phyloP scores from a whole-genome alignment of 2,329 filamentous ascomycete species.

The Cytospora paraplurivora region DNA sequence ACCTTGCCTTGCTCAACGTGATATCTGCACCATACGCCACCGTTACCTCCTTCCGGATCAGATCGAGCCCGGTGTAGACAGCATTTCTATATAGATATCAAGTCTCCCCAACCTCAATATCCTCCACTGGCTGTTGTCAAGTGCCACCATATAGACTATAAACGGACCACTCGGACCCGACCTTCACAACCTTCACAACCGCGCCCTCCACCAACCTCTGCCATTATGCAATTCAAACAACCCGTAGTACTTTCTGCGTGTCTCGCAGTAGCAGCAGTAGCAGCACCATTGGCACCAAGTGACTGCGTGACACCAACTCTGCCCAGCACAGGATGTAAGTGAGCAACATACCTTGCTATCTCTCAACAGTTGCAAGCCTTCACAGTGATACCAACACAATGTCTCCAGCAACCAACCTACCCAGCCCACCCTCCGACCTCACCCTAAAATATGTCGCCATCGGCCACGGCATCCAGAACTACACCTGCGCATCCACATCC shows the following conservation, averaged over 20 bases:
- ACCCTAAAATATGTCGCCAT: conserved; percentile 58
- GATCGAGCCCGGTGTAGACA: background rate
- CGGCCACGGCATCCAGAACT: conserved; percentile 70
- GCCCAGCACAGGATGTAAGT: conserved; percentile 44
- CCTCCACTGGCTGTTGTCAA: background rate
- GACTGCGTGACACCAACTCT: conserved; percentile 37
- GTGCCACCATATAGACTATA: conserved; percentile 14
- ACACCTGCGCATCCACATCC: conserved; percentile 55
- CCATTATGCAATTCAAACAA: conserved; percentile 22
- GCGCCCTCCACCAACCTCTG: background rate
- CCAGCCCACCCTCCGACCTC: conserved; percentile 42
- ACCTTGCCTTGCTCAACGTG: conserved; percentile 8
- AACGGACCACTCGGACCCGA: conserved; percentile 11
- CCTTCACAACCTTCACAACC: background rate
- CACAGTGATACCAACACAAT: background rate
- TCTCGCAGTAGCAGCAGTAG: conserved; percentile 20
- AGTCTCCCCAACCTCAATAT: background rate
- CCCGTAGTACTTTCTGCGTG: conserved; percentile 15
- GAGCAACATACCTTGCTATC: background rate
- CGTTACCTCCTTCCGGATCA: conserved; percentile 6
- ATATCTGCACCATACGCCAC: conserved; percentile 5
- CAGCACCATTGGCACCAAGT: conserved; percentile 23
- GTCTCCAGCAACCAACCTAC: conserved; percentile 46
- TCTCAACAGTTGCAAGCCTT: background rate
- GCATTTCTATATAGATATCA: conserved; percentile 18